Percentiles rank a stretch among this genome's conserved stretches.
Conservation (phyloP, 257 asterid genomes). For the Asclepias syriaca region DNA sequence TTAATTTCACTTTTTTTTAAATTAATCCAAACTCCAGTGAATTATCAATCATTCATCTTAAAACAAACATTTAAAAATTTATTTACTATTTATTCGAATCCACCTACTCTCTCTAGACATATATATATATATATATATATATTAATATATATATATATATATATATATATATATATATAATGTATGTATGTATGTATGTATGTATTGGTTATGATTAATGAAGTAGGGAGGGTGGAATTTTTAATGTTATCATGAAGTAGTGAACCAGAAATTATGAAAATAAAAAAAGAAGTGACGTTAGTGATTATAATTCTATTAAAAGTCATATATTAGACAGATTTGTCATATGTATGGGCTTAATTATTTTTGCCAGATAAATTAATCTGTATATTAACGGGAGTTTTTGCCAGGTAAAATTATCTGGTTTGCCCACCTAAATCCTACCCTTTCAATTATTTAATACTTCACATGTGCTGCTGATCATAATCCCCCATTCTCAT, state of each 20-base stretch:
- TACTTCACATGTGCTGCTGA: background rate
- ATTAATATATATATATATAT: no score
- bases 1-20: background rate
- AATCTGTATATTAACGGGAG: background rate
- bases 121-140: no score
- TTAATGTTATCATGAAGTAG: background rate
- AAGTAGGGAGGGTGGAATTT: background rate
- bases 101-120: background rate
- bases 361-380: background rate
- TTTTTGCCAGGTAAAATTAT: slow-evolving; percentile 7
- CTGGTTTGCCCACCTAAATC: slow-evolving; percentile 3
- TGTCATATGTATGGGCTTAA: background rate
- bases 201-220: background rate
- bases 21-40: no score
- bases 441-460: background rate
- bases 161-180: no score
- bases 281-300: background rate
- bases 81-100: background rate
- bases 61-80: no score
- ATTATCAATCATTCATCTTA: no score
- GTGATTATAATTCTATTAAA: background rate
- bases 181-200: no score
- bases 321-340: slow-evolving; percentile 4
- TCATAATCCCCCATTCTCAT: background rate
- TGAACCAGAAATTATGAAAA: background rate